These are phyloP conservation scores for Pythium aristosporum DNA, from an alignment of 352 stramenopile species.

Conservation along the genomic window DNA sequence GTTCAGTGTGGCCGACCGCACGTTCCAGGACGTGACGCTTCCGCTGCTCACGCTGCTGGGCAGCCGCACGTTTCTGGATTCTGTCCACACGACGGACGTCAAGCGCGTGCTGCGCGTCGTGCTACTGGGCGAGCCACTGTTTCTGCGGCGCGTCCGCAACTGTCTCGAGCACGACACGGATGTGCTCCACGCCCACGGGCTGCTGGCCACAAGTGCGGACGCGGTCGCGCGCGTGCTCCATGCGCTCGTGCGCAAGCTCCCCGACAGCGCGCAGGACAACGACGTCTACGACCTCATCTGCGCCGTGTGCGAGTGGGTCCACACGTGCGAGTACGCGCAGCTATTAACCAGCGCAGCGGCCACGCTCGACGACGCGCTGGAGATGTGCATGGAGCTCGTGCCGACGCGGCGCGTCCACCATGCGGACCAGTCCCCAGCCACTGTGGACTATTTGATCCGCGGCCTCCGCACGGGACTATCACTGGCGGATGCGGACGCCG, in stretches of 20 bases:
- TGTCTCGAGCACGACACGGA: conserved; percentile 8
- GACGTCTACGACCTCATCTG: conserved; percentile 17
- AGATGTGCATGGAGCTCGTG: conserved; percentile 26
- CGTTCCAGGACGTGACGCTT: conserved; percentile 22
- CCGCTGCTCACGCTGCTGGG: conserved; percentile 38
- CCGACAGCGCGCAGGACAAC: conserved; percentile 13
- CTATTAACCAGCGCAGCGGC: background rate
- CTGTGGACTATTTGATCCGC: conserved; percentile 13
- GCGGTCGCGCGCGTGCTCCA: conserved; percentile 8
- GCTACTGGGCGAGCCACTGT: conserved; percentile 21
- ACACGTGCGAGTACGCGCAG: background rate
- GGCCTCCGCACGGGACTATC: background rate
- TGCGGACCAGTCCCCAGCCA: background rate
- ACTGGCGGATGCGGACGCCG: background rate
- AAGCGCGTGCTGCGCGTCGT: conserved; percentile 20
- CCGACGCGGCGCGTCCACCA: conserved; percentile 7
- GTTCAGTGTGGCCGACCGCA: conserved; percentile 7
- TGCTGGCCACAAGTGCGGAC: conserved; percentile 1
- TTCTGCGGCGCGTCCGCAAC: conserved; percentile 14
- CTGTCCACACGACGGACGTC: conserved; percentile 30
- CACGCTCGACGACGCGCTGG: conserved; percentile 14
- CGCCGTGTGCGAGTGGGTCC: conserved; percentile 6
- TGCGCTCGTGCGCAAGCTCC: conserved; percentile 17
- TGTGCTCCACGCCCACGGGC: background rate
- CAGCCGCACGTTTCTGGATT: conserved; percentile 44